Percentiles rank a stretch among this genome's conserved stretches.
These are phyloP conservation scores for Coemansia sp. DNA, from an alignment of 192 early-diverging fungal species.

Conservation along the genomic window DNA sequence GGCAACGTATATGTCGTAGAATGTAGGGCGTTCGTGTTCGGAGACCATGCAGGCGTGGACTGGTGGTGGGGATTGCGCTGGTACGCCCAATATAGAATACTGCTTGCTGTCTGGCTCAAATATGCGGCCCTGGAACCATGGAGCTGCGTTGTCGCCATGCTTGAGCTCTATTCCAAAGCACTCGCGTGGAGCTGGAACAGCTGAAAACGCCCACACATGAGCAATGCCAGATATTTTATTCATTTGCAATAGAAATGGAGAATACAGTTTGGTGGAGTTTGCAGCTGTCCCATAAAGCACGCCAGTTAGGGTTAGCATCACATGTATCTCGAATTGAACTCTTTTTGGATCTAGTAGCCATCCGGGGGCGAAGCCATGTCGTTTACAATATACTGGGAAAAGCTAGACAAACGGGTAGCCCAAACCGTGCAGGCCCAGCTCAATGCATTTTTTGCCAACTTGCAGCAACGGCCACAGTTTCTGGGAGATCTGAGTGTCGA, in stretches of 20 bases:
- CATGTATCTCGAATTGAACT: too few species aligned
- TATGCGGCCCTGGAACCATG: constrained; percentile 1
- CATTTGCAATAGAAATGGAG: too few species aligned
- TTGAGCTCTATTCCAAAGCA: too few species aligned
- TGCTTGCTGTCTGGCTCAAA: background rate
- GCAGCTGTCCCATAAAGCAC: too few species aligned
- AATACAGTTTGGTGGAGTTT: too few species aligned
- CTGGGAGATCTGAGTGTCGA: constrained; percentile 70
- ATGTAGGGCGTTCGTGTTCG: background rate
- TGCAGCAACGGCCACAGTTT: constrained; percentile 62
- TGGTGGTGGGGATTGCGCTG: background rate
- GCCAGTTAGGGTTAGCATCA: too few species aligned
- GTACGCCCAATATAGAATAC: background rate
- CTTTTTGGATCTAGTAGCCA: too few species aligned
- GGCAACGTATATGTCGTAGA: constrained; percentile 1
- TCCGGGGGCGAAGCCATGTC: constrained; percentile 57
- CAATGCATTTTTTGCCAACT: constrained; percentile 60
- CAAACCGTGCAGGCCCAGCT: constrained; percentile 64
- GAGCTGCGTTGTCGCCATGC: background rate
- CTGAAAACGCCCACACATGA: too few species aligned
- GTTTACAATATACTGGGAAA: constrained; percentile 67
- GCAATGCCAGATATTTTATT: too few species aligned
- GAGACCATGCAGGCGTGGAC: constrained; percentile 1
- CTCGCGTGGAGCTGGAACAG: too few species aligned
- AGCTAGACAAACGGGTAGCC: constrained; percentile 62